A percentile compares a stretch with the other conserved stretches of the same genome.
These are phyloP conservation scores for Combretum micranthum DNA, from an alignment of 345 rosid species.

Conservation along the genomic window DNA sequence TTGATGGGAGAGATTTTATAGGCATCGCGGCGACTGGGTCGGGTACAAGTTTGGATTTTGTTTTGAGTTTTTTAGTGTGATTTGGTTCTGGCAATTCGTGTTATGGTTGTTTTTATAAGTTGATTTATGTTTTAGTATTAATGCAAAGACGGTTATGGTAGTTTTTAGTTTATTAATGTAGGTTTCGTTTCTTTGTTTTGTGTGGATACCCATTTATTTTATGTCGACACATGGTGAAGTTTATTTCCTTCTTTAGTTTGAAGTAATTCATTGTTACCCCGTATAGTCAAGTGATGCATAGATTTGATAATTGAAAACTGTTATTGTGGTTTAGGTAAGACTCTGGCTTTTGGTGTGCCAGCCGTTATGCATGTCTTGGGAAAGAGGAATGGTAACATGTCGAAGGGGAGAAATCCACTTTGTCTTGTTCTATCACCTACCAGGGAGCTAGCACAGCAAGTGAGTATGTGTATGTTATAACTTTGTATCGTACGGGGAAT, in stretches of 20 bases:
- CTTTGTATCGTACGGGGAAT: background rate
- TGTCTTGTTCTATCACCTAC: conserved; percentile 97
- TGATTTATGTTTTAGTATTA: too few relatives aligned
- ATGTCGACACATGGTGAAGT: too few relatives aligned
- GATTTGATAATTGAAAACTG: background rate
- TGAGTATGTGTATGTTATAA: conserved; percentile 14
- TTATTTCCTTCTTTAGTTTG: too few relatives aligned
- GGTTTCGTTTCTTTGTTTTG: too few relatives aligned
- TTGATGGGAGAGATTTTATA: conserved; percentile 85
- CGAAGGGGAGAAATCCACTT: conserved; percentile 52
- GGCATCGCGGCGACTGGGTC: conserved; percentile 98
- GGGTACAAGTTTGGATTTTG: conserved; percentile 33
- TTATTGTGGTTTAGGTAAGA: conserved; percentile 49
- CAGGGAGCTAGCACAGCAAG: conserved; percentile 92
- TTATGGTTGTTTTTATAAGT: background rate
- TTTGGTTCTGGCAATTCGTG: background rate
- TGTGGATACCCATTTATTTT: too few relatives aligned
- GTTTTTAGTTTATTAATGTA: too few relatives aligned
- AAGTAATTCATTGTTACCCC: too few relatives aligned
- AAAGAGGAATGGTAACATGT: conserved; percentile 52
- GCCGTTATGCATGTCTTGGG: conserved; percentile 75
- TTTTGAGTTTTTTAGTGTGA: background rate
- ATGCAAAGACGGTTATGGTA: too few relatives aligned
- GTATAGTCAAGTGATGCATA: conserved; percentile 4
- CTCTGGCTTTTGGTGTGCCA: conserved; percentile 85